Base-by-base conservation (phyloP, 106 monocot species). In the Platanthera zijinensis region DNA sequence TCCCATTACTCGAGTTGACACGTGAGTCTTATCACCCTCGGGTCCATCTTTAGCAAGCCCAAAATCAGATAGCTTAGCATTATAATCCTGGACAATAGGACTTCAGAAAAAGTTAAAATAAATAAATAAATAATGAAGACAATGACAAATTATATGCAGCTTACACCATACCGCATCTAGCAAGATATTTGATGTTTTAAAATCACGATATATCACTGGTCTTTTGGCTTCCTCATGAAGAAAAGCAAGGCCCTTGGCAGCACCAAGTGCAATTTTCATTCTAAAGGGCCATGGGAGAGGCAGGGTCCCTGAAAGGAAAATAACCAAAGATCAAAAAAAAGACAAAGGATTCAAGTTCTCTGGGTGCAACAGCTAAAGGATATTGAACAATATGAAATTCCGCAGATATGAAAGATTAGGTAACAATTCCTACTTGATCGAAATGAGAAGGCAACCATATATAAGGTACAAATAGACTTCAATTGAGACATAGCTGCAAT, bases 31-130 rank as follows among this genome's bases (percentile, higher is more conserved):
- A 57, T 84, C 84, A 46, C 84, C 80, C 45, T 80, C 84, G 5
- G 80, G 84, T 2, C 72, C 84, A 80, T 84, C 84, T 84, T 84
- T 84, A 84, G 84, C 84, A 56, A 84, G 72, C 10, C 84, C 84
- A 54, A 84, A 84, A 80, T 84, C 84, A 56, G 84, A 84, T 15
- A 84, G 72, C 57, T 84, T 80, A n/a, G 80, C 84, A 77, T 80
- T 84, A 50, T 80, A 84, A 51, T 84, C 84, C 84, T 84, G 75
- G 50, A 82, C 25, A 30, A 66, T 8, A 66, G 12, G 3, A 66
- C 66, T 3, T 32, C 30, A 30, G 11, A 28, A 66, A 66, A 66
- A 32, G 3, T 30, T 25, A 30, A 66, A 10, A 6, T 1, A 66
- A 10, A 28, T 10, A 66, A 66, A 28, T 39, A 39, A 3, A 10